Conservation (phyloP, 2,329 filamentous ascomycete species). For the Curvularia sp. region DNA sequence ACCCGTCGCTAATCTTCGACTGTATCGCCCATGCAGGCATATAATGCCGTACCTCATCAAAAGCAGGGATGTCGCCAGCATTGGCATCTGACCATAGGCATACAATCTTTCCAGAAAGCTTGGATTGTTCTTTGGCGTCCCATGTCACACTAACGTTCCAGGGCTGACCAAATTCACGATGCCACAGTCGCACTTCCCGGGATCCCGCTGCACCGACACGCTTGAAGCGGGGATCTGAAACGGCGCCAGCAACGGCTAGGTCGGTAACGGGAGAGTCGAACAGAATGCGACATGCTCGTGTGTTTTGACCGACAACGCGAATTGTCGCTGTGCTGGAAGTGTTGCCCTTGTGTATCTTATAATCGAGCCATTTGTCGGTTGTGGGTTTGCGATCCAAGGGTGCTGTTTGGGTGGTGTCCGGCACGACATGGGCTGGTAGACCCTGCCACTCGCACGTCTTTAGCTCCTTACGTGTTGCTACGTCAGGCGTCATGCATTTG, state of each 20-base stretch:
- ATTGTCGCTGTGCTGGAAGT: slow-evolving; percentile 66
- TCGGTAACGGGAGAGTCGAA: slow-evolving; percentile 72
- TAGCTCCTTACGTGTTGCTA: slow-evolving; percentile 59
- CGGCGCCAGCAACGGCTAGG: slow-evolving; percentile 68
- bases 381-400: slow-evolving; percentile 36
- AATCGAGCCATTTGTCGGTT: slow-evolving; percentile 64
- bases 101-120: slow-evolving; percentile 65
- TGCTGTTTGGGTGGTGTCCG: slow-evolving; percentile 44
- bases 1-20: slow-evolving; percentile 75
- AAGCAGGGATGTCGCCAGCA: slow-evolving; percentile 75
- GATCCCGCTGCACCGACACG: slow-evolving; percentile 68
- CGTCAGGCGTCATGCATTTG: slow-evolving; percentile 50
- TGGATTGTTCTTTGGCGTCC: slow-evolving; percentile 51
- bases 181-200: slow-evolving; percentile 78
- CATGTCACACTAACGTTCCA: slow-evolving; percentile 80
- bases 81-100: slow-evolving; percentile 94
- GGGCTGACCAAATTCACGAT: slow-evolving; percentile 75
- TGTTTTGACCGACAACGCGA: slow-evolving; percentile 73
- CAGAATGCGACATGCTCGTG: slow-evolving; percentile 76
- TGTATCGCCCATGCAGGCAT: slow-evolving; percentile 80
- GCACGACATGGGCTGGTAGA: slow-evolving; percentile 68
- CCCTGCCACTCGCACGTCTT: slow-evolving; percentile 75
- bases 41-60: slow-evolving; percentile 79
- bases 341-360: slow-evolving; percentile 62
- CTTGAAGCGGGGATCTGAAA: slow-evolving; percentile 70